Base-by-base conservation (phyloP, 108 stramenopile genomes). In the Cyclostephanos invisitatus region DNA sequence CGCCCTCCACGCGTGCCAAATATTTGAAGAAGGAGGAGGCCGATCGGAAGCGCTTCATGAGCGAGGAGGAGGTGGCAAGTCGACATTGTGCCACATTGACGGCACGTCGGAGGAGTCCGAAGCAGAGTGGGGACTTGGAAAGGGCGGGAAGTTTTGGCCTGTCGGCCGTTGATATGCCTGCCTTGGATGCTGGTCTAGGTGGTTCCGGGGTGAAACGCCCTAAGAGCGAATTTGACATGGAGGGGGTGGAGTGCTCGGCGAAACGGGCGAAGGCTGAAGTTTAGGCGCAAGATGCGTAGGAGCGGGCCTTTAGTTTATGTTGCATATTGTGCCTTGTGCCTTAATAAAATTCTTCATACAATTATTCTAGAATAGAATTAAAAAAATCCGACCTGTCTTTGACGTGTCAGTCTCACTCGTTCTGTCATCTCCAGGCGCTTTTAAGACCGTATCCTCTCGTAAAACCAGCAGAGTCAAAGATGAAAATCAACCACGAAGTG, bases 1-100 rank as follows among this genome's bases (percentile, higher is more conserved):
- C 84, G 9, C 49, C 76, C 18, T 86, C 84, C 14, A 72, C 65
- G 14, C 82, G 93, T 36, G 66, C 75, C 7, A 49, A 68, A 14
- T 94, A 83, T 58, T 62, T 89, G 74, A 62, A 76, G 51, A 81
- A 86, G 69, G 93, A 95, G 73, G 93, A 95, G 68, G 81, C 60
- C 10, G 93, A 95, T 69, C 80, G 93, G 14, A 77, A 81, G 42
- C 84, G 93, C 0, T 95, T 91, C 79, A 89, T 89, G 87, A 82
- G 83, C 36, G 93, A 95, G 44, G 93, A 95, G 65, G 93, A 95
- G 74, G 86, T 95, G 61, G 93, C 89, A 18, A 91, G 90, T 83
- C 87, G 93, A 44, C 93, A 95, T 65, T 95, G 93, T 73, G 91
- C 91, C 28, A 95, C 93, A 0, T 78, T 95, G 24, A 95, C 93